A percentile compares a stretch with the other conserved stretches of the same genome.
Evolutionary conservation across 345 rosid species (phyloP).

Genomic region (Barbarea vulgaris): DNA sequence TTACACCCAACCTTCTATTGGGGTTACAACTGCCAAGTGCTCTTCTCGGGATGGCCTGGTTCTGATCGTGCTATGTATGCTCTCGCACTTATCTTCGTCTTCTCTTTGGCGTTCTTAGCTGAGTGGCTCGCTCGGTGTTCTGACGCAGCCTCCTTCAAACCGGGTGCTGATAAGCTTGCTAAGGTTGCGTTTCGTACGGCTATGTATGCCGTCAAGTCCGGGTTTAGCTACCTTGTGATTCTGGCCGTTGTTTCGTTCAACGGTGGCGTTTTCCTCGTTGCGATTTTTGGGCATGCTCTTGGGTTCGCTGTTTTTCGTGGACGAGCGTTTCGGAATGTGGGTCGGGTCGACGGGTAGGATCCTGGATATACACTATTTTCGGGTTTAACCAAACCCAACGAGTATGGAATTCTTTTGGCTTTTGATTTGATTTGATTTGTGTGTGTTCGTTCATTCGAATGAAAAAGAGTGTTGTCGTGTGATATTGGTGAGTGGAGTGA

Average conservation of each 20-base stretch:
- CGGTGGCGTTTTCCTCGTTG: conserved; percentile 72
- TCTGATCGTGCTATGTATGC: conserved; percentile 66
- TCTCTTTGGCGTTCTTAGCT: conserved; percentile 54
- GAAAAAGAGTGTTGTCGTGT: neutral
- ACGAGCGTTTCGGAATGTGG: conserved; percentile 45
- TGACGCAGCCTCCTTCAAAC: conserved; percentile 45
- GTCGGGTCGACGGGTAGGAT: conserved; percentile 38
- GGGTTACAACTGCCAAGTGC: conserved; percentile 65
- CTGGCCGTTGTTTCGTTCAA: conserved; percentile 82
- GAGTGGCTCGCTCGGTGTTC: conserved; percentile 58
- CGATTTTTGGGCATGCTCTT: conserved; percentile 68
- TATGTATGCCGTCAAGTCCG: conserved; percentile 53
- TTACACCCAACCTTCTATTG: conserved; percentile 60
- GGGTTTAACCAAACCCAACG: neutral
- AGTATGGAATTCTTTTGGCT: neutral
- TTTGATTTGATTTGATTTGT: conserved; percentile 8
- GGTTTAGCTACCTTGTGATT: conserved; percentile 70
- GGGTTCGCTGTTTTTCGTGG: conserved; percentile 71
- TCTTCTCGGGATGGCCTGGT: conserved; percentile 84
- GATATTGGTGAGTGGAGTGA: conserved; percentile 14
- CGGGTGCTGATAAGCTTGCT: conserved; percentile 54
- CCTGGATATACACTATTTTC: neutral
- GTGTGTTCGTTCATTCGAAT: conserved; percentile 11
- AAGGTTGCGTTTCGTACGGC: conserved; percentile 58
- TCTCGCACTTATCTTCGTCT: conserved; percentile 60